These are phyloP conservation scores for Fusarium sp. DNA, from an alignment of 2,329 filamentous ascomycete species.

Conservation along the genomic window DNA sequence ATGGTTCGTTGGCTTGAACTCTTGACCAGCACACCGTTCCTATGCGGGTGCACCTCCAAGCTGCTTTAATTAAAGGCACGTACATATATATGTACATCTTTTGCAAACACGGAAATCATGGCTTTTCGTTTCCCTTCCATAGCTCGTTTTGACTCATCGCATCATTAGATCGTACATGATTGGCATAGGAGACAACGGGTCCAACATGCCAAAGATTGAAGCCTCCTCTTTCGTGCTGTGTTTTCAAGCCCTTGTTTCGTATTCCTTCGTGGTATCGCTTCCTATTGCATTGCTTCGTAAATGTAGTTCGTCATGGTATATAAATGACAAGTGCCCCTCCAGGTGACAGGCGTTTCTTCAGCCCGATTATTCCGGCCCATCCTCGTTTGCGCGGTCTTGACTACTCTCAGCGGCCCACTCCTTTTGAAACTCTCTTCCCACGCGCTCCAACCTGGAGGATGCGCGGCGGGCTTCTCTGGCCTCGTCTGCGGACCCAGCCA, in stretches of 20 bases:
- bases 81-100: neutral
- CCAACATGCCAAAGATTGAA: conserved; percentile 18
- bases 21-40: conserved; percentile 10
- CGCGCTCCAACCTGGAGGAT: conserved; percentile 65
- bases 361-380: conserved; percentile 45
- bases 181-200: conserved; percentile 1
- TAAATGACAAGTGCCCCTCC: conserved; percentile 13
- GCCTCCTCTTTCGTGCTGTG: neutral
- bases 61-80: neutral
- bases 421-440: conserved; percentile 67
- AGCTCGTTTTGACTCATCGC: conserved; percentile 12
- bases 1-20: conserved; percentile 12
- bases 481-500: conserved; percentile 63
- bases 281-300: conserved; percentile 46
- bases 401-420: conserved; percentile 59
- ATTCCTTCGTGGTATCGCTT: conserved; percentile 33
- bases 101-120: neutral
- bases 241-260: conserved; percentile 8
- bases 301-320: conserved; percentile 38
- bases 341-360: conserved; percentile 1
- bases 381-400: conserved; percentile 45
- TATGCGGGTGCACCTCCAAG: conserved; percentile 2
- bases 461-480: conserved; percentile 66
- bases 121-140: conserved; percentile 1
- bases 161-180: conserved; percentile 21